Conservation (phyloP, 805 yeast genomes). For the Lachancea quebecensis region DNA sequence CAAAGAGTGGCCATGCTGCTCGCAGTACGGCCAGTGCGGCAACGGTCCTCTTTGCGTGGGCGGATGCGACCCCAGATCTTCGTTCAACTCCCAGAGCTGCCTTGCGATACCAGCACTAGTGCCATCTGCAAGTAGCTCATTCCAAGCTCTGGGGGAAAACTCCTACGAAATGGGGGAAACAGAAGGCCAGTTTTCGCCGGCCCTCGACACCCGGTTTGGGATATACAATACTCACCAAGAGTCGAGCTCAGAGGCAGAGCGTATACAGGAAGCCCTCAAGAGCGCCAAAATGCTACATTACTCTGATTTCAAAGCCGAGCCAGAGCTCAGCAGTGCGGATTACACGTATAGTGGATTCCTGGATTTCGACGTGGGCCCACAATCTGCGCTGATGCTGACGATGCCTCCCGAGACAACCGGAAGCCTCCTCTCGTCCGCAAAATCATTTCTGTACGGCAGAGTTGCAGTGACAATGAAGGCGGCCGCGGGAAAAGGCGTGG, state of each 20-base stretch:
- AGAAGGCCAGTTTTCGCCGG: too few species aligned
- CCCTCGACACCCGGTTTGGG: too few species aligned
- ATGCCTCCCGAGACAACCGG: conserved; percentile 77
- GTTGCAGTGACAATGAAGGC: conserved; percentile 61
- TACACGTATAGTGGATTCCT: conserved; percentile 54
- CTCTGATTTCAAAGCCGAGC: conserved; percentile 47
- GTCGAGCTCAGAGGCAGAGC: too few species aligned
- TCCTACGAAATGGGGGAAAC: too few species aligned
- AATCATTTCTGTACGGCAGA: conserved; percentile 80
- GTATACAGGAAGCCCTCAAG: conserved; percentile 8
- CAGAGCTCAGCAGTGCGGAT: conserved; percentile 54
- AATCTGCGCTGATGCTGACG: conserved; percentile 35
- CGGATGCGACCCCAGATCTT: conserved; percentile 77
- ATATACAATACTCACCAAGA: too few species aligned
- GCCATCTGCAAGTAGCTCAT: conserved; percentile 35
- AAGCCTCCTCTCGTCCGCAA: conserved; percentile 69
- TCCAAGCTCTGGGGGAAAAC: background rate
- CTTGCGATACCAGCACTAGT: conserved; percentile 64
- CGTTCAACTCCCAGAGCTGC: conserved; percentile 62
- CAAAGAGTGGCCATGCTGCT: conserved; percentile 72
- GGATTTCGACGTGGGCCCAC: conserved; percentile 41
- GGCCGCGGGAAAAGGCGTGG: conserved; percentile 71
- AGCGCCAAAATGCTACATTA: conserved; percentile 23
- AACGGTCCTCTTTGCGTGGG: conserved; percentile 70
- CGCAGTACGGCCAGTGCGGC: conserved; percentile 80